A percentile compares a stretch with the other conserved stretches of the same genome.
phyloP scores from a whole-genome alignment of 2,329 filamentous ascomycete genomes.

The Xylariaceae sp. region DNA sequence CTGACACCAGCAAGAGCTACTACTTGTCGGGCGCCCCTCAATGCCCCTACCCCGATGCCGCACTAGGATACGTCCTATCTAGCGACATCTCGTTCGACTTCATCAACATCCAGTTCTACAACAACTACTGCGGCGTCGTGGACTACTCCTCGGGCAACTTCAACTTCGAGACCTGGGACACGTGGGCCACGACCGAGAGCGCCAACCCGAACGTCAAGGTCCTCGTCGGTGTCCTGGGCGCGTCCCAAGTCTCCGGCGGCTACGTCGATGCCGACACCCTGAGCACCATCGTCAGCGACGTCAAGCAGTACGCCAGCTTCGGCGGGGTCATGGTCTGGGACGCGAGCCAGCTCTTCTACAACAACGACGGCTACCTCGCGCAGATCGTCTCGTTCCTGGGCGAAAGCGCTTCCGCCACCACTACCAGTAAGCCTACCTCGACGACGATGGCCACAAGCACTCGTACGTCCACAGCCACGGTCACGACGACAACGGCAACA shows the following conservation, averaged over 20 bases:
- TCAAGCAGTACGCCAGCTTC: slow-evolving; percentile 54
- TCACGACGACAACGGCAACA: slow-evolving; percentile 18
- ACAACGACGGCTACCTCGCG: slow-evolving; percentile 54
- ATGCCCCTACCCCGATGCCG: slow-evolving; percentile 61
- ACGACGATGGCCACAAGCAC: slow-evolving; percentile 13
- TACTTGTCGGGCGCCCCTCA: slow-evolving; percentile 65
- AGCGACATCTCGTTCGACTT: slow-evolving; percentile 55
- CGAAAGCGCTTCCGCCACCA: slow-evolving; percentile 3
- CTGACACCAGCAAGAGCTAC: slow-evolving; percentile 47
- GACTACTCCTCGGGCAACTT: slow-evolving; percentile 50
- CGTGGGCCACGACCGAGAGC: slow-evolving; percentile 56
- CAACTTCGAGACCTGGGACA: slow-evolving; percentile 62
- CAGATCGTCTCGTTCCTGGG: slow-evolving; percentile 37
- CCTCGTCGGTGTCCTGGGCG: slow-evolving; percentile 58
- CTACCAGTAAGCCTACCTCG: neutral
- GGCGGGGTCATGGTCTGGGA: slow-evolving; percentile 71
- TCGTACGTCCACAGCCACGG: slow-evolving; percentile 11
- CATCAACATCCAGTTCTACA: slow-evolving; percentile 64
- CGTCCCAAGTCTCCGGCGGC: slow-evolving; percentile 50
- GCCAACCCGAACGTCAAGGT: slow-evolving; percentile 59
- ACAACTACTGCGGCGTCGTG: slow-evolving; percentile 61
- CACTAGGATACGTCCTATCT: slow-evolving; percentile 54
- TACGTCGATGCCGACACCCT: slow-evolving; percentile 49
- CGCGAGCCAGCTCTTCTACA: slow-evolving; percentile 51
- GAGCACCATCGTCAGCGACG: slow-evolving; percentile 48